These are phyloP conservation scores for Beta corolliflora DNA, from an alignment of 179 eudicot genomes.

Conservation along the genomic window DNA sequence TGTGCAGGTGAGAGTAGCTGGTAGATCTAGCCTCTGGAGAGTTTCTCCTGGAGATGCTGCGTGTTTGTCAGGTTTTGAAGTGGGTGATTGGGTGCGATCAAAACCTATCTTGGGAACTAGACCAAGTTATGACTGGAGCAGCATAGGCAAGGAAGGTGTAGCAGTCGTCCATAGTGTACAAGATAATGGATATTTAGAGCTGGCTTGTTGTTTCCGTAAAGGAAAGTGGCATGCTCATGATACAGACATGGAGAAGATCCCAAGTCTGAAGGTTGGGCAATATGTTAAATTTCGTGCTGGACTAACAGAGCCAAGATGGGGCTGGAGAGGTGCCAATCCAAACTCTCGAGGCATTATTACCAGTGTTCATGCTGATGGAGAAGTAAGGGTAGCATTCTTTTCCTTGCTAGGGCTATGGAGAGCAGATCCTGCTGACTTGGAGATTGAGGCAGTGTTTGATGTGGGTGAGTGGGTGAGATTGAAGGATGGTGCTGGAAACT, in stretches of 20 bases:
- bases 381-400: slow-evolving; percentile 75
- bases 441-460: slow-evolving; percentile 67
- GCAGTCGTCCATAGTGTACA: slow-evolving; percentile 94
- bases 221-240: slow-evolving; percentile 76
- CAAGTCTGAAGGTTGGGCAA: slow-evolving; percentile 78
- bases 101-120: slow-evolving; percentile 84
- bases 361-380: slow-evolving; percentile 85
- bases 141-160: slow-evolving; percentile 79
- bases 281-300: slow-evolving; percentile 74
- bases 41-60: slow-evolving; percentile 98
- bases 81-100: slow-evolving; percentile 98
- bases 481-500: slow-evolving; percentile 44
- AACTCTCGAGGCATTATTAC: slow-evolving; percentile 79
- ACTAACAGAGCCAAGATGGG: slow-evolving; percentile 90
- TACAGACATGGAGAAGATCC: slow-evolving; percentile 80
- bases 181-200: slow-evolving; percentile 86
- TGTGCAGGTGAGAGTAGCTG: slow-evolving; percentile 82
- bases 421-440: slow-evolving; percentile 95
- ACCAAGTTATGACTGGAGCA: slow-evolving; percentile 96
- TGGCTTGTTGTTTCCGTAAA: slow-evolving; percentile 91
- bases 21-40: slow-evolving; percentile 81
- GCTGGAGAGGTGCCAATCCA: slow-evolving; percentile 83
- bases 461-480: slow-evolving; percentile 93
- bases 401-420: slow-evolving; percentile 81
- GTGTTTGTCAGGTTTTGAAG: slow-evolving; percentile 89